phyloP scores from a whole-genome alignment of 2,329 filamentous ascomycete genomes.

The Rhynchosporium agropyri region DNA sequence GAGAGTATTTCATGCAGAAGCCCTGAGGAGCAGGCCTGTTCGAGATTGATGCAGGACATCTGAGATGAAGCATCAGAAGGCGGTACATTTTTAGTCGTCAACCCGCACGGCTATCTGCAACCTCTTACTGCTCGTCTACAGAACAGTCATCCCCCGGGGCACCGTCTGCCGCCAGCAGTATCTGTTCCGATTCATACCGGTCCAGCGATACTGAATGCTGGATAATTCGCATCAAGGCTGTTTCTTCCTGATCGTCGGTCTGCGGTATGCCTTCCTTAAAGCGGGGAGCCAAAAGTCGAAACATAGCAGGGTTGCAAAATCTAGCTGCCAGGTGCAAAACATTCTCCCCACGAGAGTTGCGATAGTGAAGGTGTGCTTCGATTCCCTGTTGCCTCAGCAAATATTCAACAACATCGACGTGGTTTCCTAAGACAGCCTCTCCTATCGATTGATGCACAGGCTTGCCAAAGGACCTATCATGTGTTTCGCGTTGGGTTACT shows the following conservation, averaged over 20 bases:
- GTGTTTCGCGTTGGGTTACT: slow-evolving; percentile 14
- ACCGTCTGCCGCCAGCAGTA: slow-evolving; percentile 17
- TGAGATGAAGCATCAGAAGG: slow-evolving; percentile 6
- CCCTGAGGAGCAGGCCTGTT: no score
- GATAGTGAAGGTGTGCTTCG: slow-evolving; percentile 19
- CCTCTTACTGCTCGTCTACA: slow-evolving; percentile 16
- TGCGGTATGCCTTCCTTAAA: slow-evolving; percentile 18
- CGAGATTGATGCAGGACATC: no score
- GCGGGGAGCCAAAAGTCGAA: slow-evolving; percentile 15
- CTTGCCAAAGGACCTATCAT: slow-evolving; percentile 15
- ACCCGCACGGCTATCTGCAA: slow-evolving; percentile 12
- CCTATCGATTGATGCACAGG: slow-evolving; percentile 16
- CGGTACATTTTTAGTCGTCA: slow-evolving; percentile 19
- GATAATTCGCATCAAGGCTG: slow-evolving; percentile 18
- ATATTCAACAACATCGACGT: slow-evolving; percentile 20
- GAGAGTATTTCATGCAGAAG: no score
- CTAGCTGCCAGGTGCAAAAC: slow-evolving; percentile 20
- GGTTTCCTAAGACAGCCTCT: slow-evolving; percentile 18
- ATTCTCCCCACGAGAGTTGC: slow-evolving; percentile 16
- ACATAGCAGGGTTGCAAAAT: slow-evolving; percentile 20
- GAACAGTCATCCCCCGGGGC: slow-evolving; percentile 9
- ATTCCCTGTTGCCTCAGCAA: slow-evolving; percentile 19
- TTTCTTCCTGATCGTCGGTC: slow-evolving; percentile 17
- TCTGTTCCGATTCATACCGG: slow-evolving; percentile 19
- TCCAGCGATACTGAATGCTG: slow-evolving; percentile 10